phyloP scores from a whole-genome alignment of 2,329 filamentous ascomycete genomes.

The Colletotrichum destructivum region DNA sequence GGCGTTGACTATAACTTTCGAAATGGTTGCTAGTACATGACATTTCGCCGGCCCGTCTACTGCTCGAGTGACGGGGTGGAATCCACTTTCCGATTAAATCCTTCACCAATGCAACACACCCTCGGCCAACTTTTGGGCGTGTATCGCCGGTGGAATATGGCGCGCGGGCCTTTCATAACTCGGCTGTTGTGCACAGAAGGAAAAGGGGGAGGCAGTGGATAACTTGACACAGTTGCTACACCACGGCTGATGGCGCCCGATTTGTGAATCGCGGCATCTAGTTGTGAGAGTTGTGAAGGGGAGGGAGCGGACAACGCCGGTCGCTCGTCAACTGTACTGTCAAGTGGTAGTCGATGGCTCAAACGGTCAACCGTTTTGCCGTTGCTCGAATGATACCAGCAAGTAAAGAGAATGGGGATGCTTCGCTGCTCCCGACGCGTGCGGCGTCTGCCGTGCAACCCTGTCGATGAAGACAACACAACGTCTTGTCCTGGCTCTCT shows the following conservation, averaged over 20 bases:
- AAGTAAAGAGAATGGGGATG: background rate
- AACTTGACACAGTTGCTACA: conserved; percentile 38
- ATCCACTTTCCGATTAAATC: conserved; percentile 40
- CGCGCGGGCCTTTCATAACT: conserved; percentile 35
- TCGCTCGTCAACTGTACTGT: conserved; percentile 15
- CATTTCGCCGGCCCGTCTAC: background rate
- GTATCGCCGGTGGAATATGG: background rate
- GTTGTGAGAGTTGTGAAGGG: conserved; percentile 1
- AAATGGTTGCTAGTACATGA: conserved; percentile 11
- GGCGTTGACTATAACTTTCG: conserved; percentile 2
- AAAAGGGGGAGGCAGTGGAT: conserved; percentile 35
- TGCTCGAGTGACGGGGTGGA: conserved; percentile 24
- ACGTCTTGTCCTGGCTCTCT: background rate
- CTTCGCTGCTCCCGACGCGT: background rate
- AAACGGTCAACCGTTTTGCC: background rate
- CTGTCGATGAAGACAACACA: background rate
- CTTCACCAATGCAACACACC: conserved; percentile 41
- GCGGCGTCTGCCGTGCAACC: background rate
- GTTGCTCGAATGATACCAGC: background rate
- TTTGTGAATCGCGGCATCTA: conserved; percentile 1
- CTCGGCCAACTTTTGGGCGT: conserved; percentile 11
- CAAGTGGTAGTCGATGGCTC: background rate
- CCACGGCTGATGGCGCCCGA: conserved; percentile 16
- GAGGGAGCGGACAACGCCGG: background rate
- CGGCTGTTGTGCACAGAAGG: conserved; percentile 8